phyloP scores from a whole-genome alignment of 495 filamentous ascomycete species.

The Penicillium malachiteum region DNA sequence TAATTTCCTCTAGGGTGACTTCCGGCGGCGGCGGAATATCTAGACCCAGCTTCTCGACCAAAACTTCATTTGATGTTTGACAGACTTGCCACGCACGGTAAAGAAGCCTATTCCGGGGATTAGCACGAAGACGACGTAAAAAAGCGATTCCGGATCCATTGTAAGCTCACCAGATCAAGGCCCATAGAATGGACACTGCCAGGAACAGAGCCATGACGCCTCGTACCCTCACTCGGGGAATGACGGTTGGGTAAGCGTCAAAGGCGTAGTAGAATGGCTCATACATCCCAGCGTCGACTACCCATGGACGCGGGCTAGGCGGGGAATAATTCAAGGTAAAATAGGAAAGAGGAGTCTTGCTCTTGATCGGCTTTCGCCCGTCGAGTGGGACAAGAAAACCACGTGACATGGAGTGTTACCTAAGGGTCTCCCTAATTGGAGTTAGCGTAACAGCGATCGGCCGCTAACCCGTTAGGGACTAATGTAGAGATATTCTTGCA shows the following conservation, averaged over 20 bases:
- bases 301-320: constrained; percentile 37
- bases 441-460: constrained; percentile 19
- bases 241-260: constrained; percentile 48
- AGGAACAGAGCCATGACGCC: constrained; percentile 53
- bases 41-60: constrained; percentile 86
- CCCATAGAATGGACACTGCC: constrained; percentile 49
- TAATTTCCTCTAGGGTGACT: constrained; percentile 88
- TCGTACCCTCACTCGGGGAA: constrained; percentile 50
- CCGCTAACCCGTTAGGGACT: constrained; percentile 18
- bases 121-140: not conserved
- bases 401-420: constrained; percentile 17
- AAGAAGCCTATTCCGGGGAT: constrained; percentile 59
- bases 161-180: constrained; percentile 49
- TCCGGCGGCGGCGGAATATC: constrained; percentile 89
- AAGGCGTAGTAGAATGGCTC: constrained; percentile 48
- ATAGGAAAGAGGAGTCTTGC: constrained; percentile 1
- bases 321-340: constrained; percentile 10
- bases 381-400: constrained; percentile 9
- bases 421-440: constrained; percentile 10
- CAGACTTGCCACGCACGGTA: constrained; percentile 82
- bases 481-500: too few relatives aligned
- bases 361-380: constrained; percentile 10
- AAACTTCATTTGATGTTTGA: constrained; percentile 82
- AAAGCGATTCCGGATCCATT: not conserved
- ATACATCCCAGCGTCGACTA: constrained; percentile 47